These are phyloP conservation scores for Apiotrichum sp. DNA, from an alignment of 1,284 basidiomycete genomes.

Conservation along the genomic window DNA sequence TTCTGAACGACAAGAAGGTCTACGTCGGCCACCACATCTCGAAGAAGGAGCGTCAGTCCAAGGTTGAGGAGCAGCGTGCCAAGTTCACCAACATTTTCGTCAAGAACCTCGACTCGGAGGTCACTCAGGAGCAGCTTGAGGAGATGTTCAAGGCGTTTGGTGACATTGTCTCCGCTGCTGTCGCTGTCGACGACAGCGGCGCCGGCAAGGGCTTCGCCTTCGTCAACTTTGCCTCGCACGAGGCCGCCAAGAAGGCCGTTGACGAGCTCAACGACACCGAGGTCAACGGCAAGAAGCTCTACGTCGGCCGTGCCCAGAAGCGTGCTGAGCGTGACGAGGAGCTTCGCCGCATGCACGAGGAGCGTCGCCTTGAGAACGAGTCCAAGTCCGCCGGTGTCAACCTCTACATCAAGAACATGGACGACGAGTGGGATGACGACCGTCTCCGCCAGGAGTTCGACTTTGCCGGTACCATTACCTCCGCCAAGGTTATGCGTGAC, in stretches of 20 bases:
- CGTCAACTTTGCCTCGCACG: conserved; percentile 92
- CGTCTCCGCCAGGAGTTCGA: conserved; percentile 93
- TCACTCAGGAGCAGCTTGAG: conserved; percentile 81
- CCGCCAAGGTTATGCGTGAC: conserved; percentile 99
- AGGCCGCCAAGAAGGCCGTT: conserved; percentile 84
- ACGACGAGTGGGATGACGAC: conserved; percentile 88
- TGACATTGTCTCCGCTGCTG: conserved; percentile 78
- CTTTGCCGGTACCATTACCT: conserved; percentile 93
- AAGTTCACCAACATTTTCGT: conserved; percentile 98
- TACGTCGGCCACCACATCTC: conserved; percentile 97
- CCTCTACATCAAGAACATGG: conserved; percentile 96
- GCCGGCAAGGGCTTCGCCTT: conserved; percentile 93
- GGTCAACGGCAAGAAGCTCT: conserved; percentile 81
- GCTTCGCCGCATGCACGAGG: conserved; percentile 87
- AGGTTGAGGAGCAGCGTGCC: conserved; percentile 93
- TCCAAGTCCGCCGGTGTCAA: conserved; percentile 99
- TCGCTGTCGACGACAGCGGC: conserved; percentile 77
- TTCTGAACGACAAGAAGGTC: conserved; percentile 98
- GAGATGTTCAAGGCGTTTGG: conserved; percentile 77
- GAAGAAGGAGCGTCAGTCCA: conserved; percentile 96
- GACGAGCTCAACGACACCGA: conserved; percentile 87
- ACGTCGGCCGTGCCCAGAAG: conserved; percentile 96
- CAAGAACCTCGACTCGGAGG: conserved; percentile 87
- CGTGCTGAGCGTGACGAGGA: conserved; percentile 98
- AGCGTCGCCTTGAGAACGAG: conserved; percentile 93